Evolutionary conservation across 2,329 filamentous ascomycete genomes (phyloP).

Genomic region (Trichoderma sp.): DNA sequence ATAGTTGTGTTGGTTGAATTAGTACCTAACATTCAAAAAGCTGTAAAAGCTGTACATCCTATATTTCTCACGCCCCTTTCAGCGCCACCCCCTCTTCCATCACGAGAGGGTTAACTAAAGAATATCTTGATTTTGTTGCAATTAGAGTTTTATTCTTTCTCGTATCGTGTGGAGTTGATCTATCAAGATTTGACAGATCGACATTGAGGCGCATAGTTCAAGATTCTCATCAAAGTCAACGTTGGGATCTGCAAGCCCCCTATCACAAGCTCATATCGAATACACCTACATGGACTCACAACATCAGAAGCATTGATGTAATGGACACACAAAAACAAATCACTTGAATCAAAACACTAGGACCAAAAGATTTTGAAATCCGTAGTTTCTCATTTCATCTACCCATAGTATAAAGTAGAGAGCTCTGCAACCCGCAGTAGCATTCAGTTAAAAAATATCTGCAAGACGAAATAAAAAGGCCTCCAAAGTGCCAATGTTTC

Average conservation of each 20-base stretch:
- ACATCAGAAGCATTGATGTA: no score
- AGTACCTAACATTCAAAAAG: no score
- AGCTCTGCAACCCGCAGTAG: not conserved
- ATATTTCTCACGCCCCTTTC: not conserved
- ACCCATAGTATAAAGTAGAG: not conserved
- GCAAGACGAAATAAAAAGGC: not conserved
- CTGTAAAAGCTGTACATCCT: no score
- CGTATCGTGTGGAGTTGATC: not conserved
- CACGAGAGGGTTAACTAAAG: no score
- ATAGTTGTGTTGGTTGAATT: not conserved
- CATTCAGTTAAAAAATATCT: not conserved
- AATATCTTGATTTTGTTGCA: not conserved
- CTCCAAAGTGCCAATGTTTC: not conserved
- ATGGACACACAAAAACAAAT: no score
- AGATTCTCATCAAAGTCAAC: not conserved
- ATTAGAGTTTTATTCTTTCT: not conserved
- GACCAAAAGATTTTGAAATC: not conserved
- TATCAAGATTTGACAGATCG: not conserved
- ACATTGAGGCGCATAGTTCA: not conserved
- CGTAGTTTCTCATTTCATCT: not conserved
- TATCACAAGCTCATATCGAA: no score
- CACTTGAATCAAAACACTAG: not conserved
- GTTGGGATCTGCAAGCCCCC: not conserved
- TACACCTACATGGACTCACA: no score
- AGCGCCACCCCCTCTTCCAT: not conserved